Conservation (phyloP, 1,284 basidiomycete genomes). For the Sporisorium graminicola region DNA sequence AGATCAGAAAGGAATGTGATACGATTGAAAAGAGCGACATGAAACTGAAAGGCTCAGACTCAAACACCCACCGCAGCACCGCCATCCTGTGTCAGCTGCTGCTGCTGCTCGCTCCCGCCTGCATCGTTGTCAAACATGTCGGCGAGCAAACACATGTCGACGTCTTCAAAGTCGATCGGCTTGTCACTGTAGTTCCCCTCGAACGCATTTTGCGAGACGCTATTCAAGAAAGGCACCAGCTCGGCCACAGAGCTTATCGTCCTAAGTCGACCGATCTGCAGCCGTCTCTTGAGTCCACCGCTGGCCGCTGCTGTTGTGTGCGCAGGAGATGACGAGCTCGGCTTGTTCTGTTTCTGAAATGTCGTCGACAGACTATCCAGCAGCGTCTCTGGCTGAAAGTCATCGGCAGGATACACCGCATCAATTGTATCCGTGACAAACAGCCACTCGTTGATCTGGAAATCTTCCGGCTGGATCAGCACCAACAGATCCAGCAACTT, state of each 20-base stretch:
- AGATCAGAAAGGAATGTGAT: not conserved
- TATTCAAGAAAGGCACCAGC: conserved; percentile 37
- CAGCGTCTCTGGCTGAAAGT: conserved; percentile 85
- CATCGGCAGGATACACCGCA: conserved; percentile 86
- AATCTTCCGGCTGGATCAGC: conserved; percentile 93
- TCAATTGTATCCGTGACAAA: conserved; percentile 98
- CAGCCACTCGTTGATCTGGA: conserved; percentile 99
- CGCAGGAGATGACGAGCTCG: not conserved
- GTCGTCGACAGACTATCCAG: conserved; percentile 87
- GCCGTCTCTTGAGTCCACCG: conserved; percentile 6
- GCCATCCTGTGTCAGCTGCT: not conserved
- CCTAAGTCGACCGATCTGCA: conserved; percentile 18
- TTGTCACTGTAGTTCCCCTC: conserved; percentile 36
- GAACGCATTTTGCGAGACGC: conserved; percentile 38
- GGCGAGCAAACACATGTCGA: conserved; percentile 45
- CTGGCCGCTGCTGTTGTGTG: not conserved
- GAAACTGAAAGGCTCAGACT: not conserved
- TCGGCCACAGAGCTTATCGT: conserved; percentile 20
- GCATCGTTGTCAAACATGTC: conserved; percentile 53
- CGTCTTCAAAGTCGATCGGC: conserved; percentile 30
- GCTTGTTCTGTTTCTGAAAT: conserved; percentile 72
- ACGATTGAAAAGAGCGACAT: not conserved
- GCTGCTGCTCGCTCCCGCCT: not conserved
- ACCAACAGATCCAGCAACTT: conserved; percentile 94
- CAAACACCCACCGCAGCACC: not conserved